phyloP scores from a whole-genome alignment of 2,329 filamentous ascomycete species.

The Beauveria sp. region DNA sequence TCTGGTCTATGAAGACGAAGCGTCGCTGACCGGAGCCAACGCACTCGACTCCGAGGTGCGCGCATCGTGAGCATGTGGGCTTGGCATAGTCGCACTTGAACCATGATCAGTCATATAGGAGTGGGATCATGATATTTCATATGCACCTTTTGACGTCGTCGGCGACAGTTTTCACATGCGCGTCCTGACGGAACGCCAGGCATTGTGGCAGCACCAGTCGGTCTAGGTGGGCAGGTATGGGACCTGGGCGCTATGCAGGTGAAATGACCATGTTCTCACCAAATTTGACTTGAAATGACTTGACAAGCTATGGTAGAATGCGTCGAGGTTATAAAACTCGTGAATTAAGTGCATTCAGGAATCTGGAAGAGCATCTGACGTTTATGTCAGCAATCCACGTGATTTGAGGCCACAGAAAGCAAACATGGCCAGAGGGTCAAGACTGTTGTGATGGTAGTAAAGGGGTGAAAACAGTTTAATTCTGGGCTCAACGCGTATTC shows the following conservation, averaged over 20 bases:
- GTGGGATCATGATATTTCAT: background rate
- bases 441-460: too few species aligned
- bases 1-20: conserved; percentile 9
- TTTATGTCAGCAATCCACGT: conserved; percentile 3
- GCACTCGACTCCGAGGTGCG: background rate
- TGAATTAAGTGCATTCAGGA: background rate
- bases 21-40: conserved; percentile 5
- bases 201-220: background rate
- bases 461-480: too few species aligned
- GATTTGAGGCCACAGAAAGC: background rate
- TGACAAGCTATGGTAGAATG: background rate
- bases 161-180: conserved; percentile 8
- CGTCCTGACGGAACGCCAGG: conserved; percentile 5
- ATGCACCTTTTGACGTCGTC: conserved; percentile 9
- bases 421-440: too few species aligned
- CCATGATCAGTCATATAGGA: background rate
- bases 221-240: background rate
- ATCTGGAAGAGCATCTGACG: background rate
- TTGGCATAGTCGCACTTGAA: conserved; percentile 5
- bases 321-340: too few species aligned
- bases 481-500: too few species aligned
- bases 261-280: background rate
- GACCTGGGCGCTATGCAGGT: background rate
- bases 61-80: conserved; percentile 7
- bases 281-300: too few species aligned